Evolutionary conservation across 179 eudicot genomes (phyloP).

Genomic region (Amaranthus tricolor): DNA sequence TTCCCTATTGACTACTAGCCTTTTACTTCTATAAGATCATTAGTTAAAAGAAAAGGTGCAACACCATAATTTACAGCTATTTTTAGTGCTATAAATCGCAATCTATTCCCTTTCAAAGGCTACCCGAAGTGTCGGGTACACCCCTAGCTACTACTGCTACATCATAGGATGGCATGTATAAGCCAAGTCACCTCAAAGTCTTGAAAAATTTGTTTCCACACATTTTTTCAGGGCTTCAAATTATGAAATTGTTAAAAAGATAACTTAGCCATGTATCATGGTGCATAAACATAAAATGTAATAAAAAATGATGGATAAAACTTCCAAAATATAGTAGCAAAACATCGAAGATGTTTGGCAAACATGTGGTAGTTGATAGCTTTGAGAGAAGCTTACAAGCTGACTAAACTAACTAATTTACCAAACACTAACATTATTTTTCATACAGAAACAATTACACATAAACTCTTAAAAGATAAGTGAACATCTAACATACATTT

Average conservation of each 20-base stretch:
- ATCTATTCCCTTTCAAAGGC: background rate
- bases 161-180: background rate
- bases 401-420: too few species aligned
- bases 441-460: too few species aligned
- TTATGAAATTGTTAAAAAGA: background rate
- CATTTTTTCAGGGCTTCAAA: background rate
- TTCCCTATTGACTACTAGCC: background rate
- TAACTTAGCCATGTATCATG: background rate
- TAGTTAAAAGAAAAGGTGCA: background rate
- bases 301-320: too few species aligned
- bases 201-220: background rate
- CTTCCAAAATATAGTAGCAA: too few species aligned
- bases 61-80: slow-evolving; percentile 4
- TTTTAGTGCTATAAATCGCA: background rate
- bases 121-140: too few species aligned
- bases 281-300: too few species aligned
- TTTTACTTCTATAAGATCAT: background rate
- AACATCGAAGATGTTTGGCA: too few species aligned
- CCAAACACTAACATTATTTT: too few species aligned
- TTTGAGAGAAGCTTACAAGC: too few species aligned
- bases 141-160: too few species aligned
- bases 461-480: too few species aligned
- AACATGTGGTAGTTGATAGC: too few species aligned
- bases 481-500: background rate
- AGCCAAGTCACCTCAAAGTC: background rate